Conservation (phyloP, 768 basidiomycete species). For the Rhodotorula taiwanensis region DNA sequence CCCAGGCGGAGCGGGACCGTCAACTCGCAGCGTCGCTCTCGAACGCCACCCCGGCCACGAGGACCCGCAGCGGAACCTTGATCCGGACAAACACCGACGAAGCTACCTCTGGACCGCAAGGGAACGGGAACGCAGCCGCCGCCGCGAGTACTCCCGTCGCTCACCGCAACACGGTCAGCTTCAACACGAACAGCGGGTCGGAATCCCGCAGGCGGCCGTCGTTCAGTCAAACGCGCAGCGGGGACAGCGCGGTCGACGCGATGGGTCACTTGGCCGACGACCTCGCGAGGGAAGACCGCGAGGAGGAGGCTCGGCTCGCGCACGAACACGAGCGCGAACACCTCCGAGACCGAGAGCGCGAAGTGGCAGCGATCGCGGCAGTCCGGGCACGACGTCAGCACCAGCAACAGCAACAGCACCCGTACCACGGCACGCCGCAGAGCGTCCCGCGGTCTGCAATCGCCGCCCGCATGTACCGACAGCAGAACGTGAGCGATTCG, state of each 20-base stretch:
- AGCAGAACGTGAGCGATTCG: conserved; percentile 41
- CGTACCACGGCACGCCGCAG: neutral
- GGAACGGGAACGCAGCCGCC: too few relatives aligned
- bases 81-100: neutral
- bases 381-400: too few relatives aligned
- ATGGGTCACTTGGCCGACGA: conserved; percentile 37
- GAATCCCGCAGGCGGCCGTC: conserved; percentile 14
- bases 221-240: neutral
- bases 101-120: neutral
- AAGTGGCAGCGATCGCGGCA: too few relatives aligned
- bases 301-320: conserved; percentile 17
- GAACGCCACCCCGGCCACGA: neutral
- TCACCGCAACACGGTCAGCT: neutral
- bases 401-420: too few relatives aligned
- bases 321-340: conserved; percentile 1
- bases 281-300: conserved; percentile 28
- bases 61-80: conserved; percentile 19
- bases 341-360: too few relatives aligned
- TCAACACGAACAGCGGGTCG: neutral
- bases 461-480: conserved; percentile 37
- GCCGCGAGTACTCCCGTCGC: neutral
- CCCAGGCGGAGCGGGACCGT: conserved; percentile 20
- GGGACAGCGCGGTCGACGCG: conserved; percentile 12
- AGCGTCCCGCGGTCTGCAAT: conserved; percentile 19
- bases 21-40: conserved; percentile 29